Conservation (phyloP, 2,329 filamentous ascomycete genomes). For the Aspergillus fumigatiaffinis region DNA sequence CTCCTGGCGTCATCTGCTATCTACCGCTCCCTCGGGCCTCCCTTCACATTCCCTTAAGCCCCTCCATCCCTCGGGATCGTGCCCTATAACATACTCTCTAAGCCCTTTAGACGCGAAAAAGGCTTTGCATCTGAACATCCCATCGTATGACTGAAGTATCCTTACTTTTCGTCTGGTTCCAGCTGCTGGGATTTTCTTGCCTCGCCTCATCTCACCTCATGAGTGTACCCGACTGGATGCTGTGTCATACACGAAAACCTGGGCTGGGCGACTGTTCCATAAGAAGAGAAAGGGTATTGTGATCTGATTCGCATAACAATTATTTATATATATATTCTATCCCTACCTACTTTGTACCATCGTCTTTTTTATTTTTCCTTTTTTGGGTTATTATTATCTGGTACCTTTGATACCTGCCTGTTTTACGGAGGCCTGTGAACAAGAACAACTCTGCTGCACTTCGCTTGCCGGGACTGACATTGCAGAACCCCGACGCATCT, state of each 20-base stretch:
- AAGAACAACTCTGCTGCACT: not conserved
- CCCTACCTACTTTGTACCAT: not conserved
- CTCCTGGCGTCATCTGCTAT: constrained; percentile 15
- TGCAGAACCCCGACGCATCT: not conserved
- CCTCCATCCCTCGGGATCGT: constrained; percentile 4
- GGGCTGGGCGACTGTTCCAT: not conserved
- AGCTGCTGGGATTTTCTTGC: not conserved
- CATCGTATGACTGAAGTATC: not conserved
- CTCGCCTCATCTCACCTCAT: not conserved
- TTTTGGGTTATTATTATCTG: not conserved
- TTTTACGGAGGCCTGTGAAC: not conserved
- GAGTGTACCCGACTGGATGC: not conserved
- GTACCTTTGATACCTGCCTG: not conserved
- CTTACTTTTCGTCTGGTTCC: not conserved
- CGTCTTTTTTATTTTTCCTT: not conserved
- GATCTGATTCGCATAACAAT: constrained; percentile 1
- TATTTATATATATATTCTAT: constrained; percentile 2
- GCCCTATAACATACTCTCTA: not conserved
- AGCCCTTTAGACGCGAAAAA: not conserved
- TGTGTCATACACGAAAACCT: not conserved
- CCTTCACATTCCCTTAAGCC: constrained; percentile 9
- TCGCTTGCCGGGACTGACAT: not conserved
- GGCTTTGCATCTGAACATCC: not conserved
- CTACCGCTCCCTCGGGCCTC: constrained; percentile 6
- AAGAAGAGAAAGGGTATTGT: not conserved